Base-by-base conservation (phyloP, 2,329 filamentous ascomycete species). In the Pseudogymnoascus sp. region DNA sequence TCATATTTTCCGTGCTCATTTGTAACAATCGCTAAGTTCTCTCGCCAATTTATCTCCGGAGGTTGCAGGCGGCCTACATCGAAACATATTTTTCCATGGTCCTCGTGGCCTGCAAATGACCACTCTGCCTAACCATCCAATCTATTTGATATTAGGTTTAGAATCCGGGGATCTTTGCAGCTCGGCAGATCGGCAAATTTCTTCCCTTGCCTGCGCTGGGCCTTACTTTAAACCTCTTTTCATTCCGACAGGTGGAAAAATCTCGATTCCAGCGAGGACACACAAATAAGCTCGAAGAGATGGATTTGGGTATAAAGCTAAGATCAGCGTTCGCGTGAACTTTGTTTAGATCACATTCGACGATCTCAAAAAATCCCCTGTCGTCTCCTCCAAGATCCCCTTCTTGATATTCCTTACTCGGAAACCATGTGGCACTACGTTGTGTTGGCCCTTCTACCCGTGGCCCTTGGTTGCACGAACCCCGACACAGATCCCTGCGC, bases 231-330 rank as follows among this genome's bases (percentile, higher is more conserved):
- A 31, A 11, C 15, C 15, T n/a, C 47, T 11, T 53, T 53, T 53
- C 15, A 53, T 53, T 53, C 47, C 47, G 47, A 53, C 47, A 31
- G 47, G 47, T 53, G 47, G 47, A 53, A 53, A 53, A 53, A 53
- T 28, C 15, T 31, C 23, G 26, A 53, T 31, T 53, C 47, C 47
- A 17, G 15, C 47, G 23, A 17, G 15, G 3, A 17, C 10, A 17
- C 11, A 53, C 47, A 53, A 26, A 31, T 26, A 53, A 31, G 47
- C 47, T 28, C 13, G 47, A 53, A 53, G 26, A 31, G 8, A 53
- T 28, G 47, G 15, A 31, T 53, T 31, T 53, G 15, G 8, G 47
- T 53, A 53, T 53, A 53, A 53, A 53, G 47, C 13, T 26, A 53
- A 53, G 47, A 53, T 53, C 47, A 53, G 47, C 47, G 47, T 53